Evolutionary conservation across 192 early-diverging fungal genomes (phyloP), one percentile per base, ranked within the genome.

Genomic region (Coemansia javaensis): DNA sequence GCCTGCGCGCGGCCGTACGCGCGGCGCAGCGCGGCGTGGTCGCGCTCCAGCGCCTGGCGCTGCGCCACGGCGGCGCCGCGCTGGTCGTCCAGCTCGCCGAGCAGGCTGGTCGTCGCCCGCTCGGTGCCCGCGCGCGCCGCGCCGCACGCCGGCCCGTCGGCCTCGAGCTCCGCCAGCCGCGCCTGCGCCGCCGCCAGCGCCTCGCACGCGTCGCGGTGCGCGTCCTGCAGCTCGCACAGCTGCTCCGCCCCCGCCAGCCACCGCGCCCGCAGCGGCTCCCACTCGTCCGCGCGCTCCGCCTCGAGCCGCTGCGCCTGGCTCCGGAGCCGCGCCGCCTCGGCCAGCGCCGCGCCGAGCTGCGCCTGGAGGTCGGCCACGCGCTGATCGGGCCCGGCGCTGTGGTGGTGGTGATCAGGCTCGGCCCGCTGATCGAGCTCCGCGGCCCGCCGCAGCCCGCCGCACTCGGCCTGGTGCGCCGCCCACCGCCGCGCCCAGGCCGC

Each of bases 1-100:
- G 39, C 45, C 40, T 57, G 25, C 3, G 61, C 56, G 6, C 69
- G 56, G 3, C 44, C 21, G 23, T 61, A 73, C 1, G 69, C 62
- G n/a, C 63, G 56, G 37, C 56, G 59, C 35, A 73, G 32, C 16
- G 37, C 52, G 10, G 48, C 32, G 31, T 73, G 56, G n/a, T 73
- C 62, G 35, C 44, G 56, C 5, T 47, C 62, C 49, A 73, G 32
- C 9, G 52, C 50, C 16, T 35, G 61, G 39, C 61, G 61, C 49
- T 73, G 51, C 8, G 52, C 16, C 15, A 56, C 69, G 0, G 69
- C 69, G 20, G 32, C 17, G 36, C 52, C 56, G 1, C 69, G 44
- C 40, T 73, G 53, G 28, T 43, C 14, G 28, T 73, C 69, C 16
- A 73, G 62, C 49, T 73, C 69, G 25, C 69, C 63, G 7, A 73